Percentiles rank a stretch among this genome's conserved stretches.
phyloP scores from a whole-genome alignment of 1,284 basidiomycete species.

The Tilletia caries region DNA sequence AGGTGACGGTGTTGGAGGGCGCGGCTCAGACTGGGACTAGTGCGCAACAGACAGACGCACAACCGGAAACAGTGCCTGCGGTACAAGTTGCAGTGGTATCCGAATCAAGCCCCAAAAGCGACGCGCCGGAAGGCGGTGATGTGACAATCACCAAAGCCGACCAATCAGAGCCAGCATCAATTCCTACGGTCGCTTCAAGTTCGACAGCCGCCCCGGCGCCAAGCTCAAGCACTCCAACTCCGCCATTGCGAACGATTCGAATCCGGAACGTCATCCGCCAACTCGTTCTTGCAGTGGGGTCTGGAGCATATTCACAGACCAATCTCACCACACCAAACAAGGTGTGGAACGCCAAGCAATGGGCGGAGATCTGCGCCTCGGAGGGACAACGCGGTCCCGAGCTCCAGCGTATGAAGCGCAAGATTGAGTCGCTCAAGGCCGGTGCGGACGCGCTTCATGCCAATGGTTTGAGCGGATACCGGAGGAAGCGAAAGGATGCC shows the following conservation, averaged over 20 bases:
- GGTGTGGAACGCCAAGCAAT: conserved; percentile 50
- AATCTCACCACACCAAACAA: conserved; percentile 47
- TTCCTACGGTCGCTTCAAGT: too few relatives aligned
- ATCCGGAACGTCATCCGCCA: conserved; percentile 50
- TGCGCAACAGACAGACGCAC: neutral
- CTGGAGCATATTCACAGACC: conserved; percentile 49
- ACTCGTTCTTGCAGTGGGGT: conserved; percentile 44
- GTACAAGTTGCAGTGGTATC: too few relatives aligned
- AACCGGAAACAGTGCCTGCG: too few relatives aligned
- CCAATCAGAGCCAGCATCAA: too few relatives aligned
- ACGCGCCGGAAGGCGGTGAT: too few relatives aligned
- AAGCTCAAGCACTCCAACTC: conserved; percentile 4
- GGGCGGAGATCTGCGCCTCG: conserved; percentile 42
- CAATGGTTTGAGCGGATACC: conserved; percentile 24
- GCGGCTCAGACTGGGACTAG: neutral
- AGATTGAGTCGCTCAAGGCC: conserved; percentile 28
- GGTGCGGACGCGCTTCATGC: neutral
- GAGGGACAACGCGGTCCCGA: conserved; percentile 43
- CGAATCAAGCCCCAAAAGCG: too few relatives aligned
- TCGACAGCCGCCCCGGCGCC: too few relatives aligned
- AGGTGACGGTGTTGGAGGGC: neutral
- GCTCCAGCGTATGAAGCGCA: conserved; percentile 45
- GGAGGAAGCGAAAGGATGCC: conserved; percentile 27
- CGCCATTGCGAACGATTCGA: conserved; percentile 35
- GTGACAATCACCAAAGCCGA: too few relatives aligned